Percentiles rank a stretch among this genome's conserved stretches.
Evolutionary conservation across 169 alveolate genomes (phyloP).

Genomic region (Blepharisma undulans): DNA sequence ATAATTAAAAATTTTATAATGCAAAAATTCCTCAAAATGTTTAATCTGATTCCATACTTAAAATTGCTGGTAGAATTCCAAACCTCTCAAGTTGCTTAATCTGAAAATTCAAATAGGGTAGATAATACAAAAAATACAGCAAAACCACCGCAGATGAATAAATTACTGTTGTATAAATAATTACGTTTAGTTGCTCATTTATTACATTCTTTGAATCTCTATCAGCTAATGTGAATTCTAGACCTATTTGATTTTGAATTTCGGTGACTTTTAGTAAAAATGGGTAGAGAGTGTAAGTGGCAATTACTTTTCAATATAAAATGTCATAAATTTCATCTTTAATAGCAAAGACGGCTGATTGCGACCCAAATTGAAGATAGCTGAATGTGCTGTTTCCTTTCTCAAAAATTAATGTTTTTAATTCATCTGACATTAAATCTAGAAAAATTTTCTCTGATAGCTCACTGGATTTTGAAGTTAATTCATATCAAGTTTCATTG

Average conservation of each 20-base stretch:
- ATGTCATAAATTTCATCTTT: neutral
- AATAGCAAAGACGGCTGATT: neutral
- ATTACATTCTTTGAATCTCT: neutral
- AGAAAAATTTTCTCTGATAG: too few species aligned
- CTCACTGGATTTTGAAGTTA: neutral
- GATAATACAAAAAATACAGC: neutral
- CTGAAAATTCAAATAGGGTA: neutral
- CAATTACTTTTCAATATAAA: neutral
- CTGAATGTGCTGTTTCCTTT: neutral
- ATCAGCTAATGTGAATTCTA: neutral
- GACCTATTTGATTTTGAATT: neutral
- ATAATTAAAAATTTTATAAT: too few species aligned
- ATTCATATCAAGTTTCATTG: neutral
- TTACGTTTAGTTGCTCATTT: neutral
- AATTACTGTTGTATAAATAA: neutral
- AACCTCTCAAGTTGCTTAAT: neutral
- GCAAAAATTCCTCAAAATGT: too few species aligned
- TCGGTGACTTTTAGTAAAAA: neutral
- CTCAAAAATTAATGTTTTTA: neutral
- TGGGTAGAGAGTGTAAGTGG: too few species aligned
- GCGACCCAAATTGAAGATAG: neutral
- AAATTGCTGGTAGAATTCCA: neutral
- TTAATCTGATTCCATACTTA: neutral
- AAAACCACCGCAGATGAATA: neutral
- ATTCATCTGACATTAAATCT: neutral